Evolutionary conservation across 331 rosid genomes (phyloP), one percentile per base, ranked within the genome.

Genomic region (Cydonia oblonga): DNA sequence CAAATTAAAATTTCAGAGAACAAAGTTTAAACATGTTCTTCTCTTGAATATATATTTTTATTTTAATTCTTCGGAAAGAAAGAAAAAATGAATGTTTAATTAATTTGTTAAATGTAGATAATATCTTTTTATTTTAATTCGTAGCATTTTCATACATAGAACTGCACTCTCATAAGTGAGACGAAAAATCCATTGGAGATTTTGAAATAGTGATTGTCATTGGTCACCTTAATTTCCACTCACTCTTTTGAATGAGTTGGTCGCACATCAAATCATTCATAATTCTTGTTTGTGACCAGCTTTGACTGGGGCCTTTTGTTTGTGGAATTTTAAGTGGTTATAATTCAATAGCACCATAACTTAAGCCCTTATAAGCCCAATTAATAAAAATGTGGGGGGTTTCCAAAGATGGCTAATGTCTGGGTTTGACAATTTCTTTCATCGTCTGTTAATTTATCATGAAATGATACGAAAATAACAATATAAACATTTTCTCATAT

Each of bases 1-100:
- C 29, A 71, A 26, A 70, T 52, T n/a, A 52, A 52, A 52, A 16
- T 40, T n/a, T 3, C 28, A 23, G 14, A 49, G 52, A 73, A 44
- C 49, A 76, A 78, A 69, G 66, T 72, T 71, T 59, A 69, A 70
- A 72, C 59, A 54, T 69, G 70, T 79, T 80, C 29, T 51, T 64
- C n/a, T 46, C 32, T 28, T 67, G 29, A 62, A 20, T 52, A 5
- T 22, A 2, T 28, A 2, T 24, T 66, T 6, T 54, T 24, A 5
- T 0, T 23, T 57, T 56, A 40, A 40, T 57, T 57, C 4, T 22
- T 57, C 7, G 2, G 13, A 20, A 54, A 9, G 11, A 5, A 22
- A 23, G 8, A 3, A 38, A 9, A 52, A 52, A 18, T 13, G 6
- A n/a, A n/a, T n/a, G 58, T 49, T 49, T 46, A 4, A 14, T 46